phyloP scores from a whole-genome alignment of 345 rosid species.

The Fremontodendron californicum region DNA sequence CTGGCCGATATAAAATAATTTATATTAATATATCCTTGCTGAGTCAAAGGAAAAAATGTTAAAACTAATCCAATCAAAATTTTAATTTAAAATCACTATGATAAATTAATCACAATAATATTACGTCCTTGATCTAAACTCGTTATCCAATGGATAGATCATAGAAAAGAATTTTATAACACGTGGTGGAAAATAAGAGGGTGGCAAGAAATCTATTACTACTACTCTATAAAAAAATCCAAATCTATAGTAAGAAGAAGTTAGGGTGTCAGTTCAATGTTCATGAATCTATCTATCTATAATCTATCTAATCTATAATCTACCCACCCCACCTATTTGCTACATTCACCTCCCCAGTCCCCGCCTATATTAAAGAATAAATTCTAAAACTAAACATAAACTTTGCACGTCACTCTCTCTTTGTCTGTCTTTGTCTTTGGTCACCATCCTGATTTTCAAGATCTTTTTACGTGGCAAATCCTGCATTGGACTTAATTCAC shows the following conservation, averaged over 20 bases:
- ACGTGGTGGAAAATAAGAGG: background rate
- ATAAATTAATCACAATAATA: no score
- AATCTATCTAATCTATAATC: no score
- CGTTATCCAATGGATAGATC: no score
- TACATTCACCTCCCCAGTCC: no score
- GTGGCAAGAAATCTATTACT: background rate
- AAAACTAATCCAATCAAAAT: no score
- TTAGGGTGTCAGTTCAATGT: background rate
- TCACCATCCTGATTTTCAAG: slow-evolving; percentile 5
- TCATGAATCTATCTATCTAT: background rate
- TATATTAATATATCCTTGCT: background rate
- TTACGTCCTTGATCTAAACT: no score
- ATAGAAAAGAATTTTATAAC: background rate
- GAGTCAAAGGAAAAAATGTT: background rate
- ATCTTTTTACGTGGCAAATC: slow-evolving; percentile 13
- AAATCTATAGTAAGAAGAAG: background rate
- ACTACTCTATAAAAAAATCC: background rate
- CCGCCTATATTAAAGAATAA: no score
- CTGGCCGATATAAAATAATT: background rate
- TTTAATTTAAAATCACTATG: background rate
- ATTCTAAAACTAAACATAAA: background rate
- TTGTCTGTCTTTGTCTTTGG: background rate
- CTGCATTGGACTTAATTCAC: background rate
- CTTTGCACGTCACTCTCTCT: background rate
- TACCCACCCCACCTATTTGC: no score